phyloP scores from a whole-genome alignment of 176 grass and related monocot genomes.

The Carex parvula region DNA sequence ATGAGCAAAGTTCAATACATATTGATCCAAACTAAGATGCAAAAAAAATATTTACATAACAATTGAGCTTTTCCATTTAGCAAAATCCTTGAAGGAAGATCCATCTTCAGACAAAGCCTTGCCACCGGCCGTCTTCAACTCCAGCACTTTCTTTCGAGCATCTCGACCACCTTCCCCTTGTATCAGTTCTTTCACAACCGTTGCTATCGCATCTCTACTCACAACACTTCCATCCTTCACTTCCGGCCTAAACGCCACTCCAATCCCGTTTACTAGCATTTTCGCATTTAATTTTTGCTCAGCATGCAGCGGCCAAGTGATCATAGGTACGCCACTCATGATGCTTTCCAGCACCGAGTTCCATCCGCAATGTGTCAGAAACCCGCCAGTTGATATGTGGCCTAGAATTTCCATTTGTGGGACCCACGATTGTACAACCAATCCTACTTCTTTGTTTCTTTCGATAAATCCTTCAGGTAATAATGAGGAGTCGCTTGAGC shows the following conservation, averaged over 20 bases:
- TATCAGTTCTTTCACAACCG: slow-evolving; percentile 43
- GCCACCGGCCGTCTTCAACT: slow-evolving; percentile 28
- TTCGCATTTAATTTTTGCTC: slow-evolving; percentile 54
- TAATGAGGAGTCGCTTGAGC: not conserved
- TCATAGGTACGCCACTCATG: slow-evolving; percentile 39
- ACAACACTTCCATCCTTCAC: slow-evolving; percentile 21
- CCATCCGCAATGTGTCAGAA: slow-evolving; percentile 78
- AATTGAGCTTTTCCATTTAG: not conserved
- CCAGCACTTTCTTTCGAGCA: slow-evolving; percentile 17
- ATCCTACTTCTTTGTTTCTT: slow-evolving; percentile 15
- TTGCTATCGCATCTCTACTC: slow-evolving; percentile 35
- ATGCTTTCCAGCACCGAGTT: slow-evolving; percentile 59
- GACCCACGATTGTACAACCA: slow-evolving; percentile 10
- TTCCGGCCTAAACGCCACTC: slow-evolving; percentile 33
- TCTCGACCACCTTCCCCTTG: slow-evolving; percentile 27
- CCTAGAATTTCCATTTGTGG: slow-evolving; percentile 18
- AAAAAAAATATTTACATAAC: not conserved
- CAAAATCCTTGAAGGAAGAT: slow-evolving; percentile 23
- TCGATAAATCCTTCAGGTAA: slow-evolving; percentile 17
- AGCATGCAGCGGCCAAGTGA: slow-evolving; percentile 61
- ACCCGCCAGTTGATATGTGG: slow-evolving; percentile 40
- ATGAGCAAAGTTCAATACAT: not conserved
- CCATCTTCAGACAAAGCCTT: slow-evolving; percentile 27
- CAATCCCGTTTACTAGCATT: slow-evolving; percentile 18
- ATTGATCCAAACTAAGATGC: not conserved